Base-by-base conservation (phyloP, 495 filamentous ascomycete species). In the Penicillium ucsense region DNA sequence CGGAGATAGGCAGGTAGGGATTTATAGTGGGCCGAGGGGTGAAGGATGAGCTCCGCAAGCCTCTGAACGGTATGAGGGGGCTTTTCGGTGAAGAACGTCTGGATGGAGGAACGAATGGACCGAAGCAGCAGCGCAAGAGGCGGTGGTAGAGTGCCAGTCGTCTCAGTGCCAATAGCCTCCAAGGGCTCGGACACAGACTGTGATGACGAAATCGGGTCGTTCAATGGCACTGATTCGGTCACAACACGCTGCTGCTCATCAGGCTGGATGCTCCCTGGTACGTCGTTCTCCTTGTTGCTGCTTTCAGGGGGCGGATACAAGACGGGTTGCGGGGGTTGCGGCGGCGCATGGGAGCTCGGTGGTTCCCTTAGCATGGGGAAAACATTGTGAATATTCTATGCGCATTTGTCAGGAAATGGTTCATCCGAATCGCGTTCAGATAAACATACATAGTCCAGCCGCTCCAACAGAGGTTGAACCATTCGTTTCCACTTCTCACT, bases 51-150 rank as follows among this genome's bases (percentile, higher is more conserved):
- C 73, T 98, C 92, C 12, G 92, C 79, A 32, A 98, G 77, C 38
- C 92, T 85, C 66, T 98, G 92, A 43, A 95, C 75, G 0, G 92
- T 97, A 60, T 97, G 89, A 0, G 92, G 92, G 1, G 92, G 92
- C 49, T 86, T 79, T 1, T 71, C 66, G 30, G 75, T 35, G 66
- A 98, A 98, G 50, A 77, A 76, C 3, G 69, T 70, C 35, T 67
- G 72, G 37, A 98, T 72, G n/a, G 79, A 82, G 4, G 70, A 74
- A 28, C 75, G 80, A 41, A 92, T 86, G 30, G 80, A 81, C 39
- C 66, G 56, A 45, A 92, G 71, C 38, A 87, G 77, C 29, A 75
- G 67, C 36, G 76, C 64, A 36, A 88, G 74, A 39, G 80, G 79
- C 3, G 76, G 71, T 7, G 87, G 86, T 9, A 94, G 72, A 4